phyloP scores from a whole-genome alignment of 192 early-diverging fungal genomes.

The Phycomyces nitens region DNA sequence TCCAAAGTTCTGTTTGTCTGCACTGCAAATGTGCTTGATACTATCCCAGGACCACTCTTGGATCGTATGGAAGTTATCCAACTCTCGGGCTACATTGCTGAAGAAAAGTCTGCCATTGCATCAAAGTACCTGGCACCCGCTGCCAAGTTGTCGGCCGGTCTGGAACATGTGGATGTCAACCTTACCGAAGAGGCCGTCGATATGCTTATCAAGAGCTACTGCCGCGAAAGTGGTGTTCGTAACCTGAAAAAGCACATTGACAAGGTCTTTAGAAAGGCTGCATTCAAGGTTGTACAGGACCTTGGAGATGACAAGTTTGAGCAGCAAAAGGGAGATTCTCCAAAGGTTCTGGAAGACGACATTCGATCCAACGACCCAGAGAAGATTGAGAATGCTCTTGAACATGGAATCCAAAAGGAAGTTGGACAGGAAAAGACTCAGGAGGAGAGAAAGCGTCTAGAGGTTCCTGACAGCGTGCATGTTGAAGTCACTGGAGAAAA shows the following conservation, averaged over 20 bases:
- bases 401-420: background rate
- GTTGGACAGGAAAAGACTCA: background rate
- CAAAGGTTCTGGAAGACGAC: background rate
- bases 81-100: conserved; percentile 85
- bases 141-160: conserved; percentile 77
- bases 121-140: conserved; percentile 84
- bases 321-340: background rate
- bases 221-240: conserved; percentile 95
- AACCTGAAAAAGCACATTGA: conserved; percentile 99
- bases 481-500: conserved; percentile 65
- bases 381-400: background rate
- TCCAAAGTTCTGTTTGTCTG: conserved; percentile 99
- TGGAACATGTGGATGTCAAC: conserved; percentile 68
- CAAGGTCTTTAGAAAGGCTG: conserved; percentile 97
- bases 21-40: conserved; percentile 96
- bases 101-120: conserved; percentile 95
- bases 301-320: background rate
- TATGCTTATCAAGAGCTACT: conserved; percentile 83
- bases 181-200: conserved; percentile 78
- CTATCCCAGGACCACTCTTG: conserved; percentile 94
- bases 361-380: background rate
- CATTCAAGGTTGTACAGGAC: conserved; percentile 30
- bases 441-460: conserved; percentile 38
- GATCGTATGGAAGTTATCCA: conserved; percentile 99
- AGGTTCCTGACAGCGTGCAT: conserved; percentile 46